Base-by-base conservation (phyloP, 2,329 filamentous ascomycete genomes). In the Ceratocystis ficicola region DNA sequence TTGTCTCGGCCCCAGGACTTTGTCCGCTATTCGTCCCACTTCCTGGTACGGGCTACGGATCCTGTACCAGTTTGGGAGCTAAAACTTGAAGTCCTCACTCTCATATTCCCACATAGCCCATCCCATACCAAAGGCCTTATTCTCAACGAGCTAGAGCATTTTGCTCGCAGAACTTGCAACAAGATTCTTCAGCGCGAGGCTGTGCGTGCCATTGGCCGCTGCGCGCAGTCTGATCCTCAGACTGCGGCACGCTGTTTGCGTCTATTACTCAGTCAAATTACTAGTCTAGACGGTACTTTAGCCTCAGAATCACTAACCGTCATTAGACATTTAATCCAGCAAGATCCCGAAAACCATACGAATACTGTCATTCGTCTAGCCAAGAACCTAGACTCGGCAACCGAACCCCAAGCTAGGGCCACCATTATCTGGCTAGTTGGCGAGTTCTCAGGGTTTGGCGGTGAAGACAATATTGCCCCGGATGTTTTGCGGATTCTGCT, bases 351-450 rank as follows among this genome's bases (percentile, higher is more conserved):
- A 32, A 85, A 85, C 2, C 94, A 99, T 73, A 82, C 85, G 10
- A 87, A 86, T 52, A 99, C 94, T 0, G 91, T 97, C 1, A 84
- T 97, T 44, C 84, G 90, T 60, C 77, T 99, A 62, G 94, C 94
- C 5, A 94, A 91, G 75, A 92, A 96, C 68, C 83, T 99, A 1
- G 94, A 96, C 72, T 88, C 87, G 2, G 89, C 91, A 1, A 90
- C 88, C 0, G 92, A 94, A 68, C 86, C 94, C 1, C 87, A 91
- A 68, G 94, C 94, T 2, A 83, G 94, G 70, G 94, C 94, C 2
- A 96, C 90, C 62, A 96, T 99, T 69, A 88, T 99, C 70, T 99
- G 94, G 94, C 83, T 99, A 0, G 92, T 97, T 0, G 94, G 94
- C 59, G 94, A 99, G 75, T 97, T 95, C 71, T 85, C 93, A 0